Evolutionary conservation across 805 yeast species (phyloP).

Genomic region (Candida wancherniae): DNA sequence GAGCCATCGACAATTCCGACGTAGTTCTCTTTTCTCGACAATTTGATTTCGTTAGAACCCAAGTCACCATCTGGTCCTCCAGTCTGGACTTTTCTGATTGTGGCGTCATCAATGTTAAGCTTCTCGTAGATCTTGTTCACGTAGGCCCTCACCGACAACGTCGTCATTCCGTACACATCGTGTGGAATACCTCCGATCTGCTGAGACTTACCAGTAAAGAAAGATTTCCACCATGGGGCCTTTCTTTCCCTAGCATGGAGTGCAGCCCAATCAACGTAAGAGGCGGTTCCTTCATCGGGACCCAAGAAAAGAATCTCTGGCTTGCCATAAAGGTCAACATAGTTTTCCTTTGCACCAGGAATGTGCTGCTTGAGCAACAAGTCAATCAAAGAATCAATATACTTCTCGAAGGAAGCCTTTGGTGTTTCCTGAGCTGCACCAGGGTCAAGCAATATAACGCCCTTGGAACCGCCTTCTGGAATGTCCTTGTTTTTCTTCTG

Average conservation of each 20-base stretch:
- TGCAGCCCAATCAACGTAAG: conserved; percentile 96
- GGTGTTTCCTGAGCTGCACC: conserved; percentile 75
- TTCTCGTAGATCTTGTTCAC: conserved; percentile 85
- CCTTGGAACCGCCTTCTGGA: conserved; percentile 98
- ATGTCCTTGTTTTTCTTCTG: conserved; percentile 96
- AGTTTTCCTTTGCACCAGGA: conserved; percentile 75
- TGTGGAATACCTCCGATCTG: conserved; percentile 95
- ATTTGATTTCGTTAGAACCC: conserved; percentile 90
- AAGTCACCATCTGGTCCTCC: conserved; percentile 99
- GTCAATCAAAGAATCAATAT: conserved; percentile 87
- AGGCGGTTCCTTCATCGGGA: conserved; percentile 99
- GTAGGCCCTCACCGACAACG: conserved; percentile 87
- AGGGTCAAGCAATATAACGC: conserved; percentile 84
- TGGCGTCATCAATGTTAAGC: conserved; percentile 52
- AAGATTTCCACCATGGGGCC: conserved; percentile 98
- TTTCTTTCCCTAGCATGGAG: conserved; percentile 87
- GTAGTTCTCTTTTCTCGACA: conserved; percentile 78
- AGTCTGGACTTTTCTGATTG: conserved; percentile 81
- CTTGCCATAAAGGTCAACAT: conserved; percentile 77
- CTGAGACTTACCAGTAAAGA: conserved; percentile 94
- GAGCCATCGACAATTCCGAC: conserved; percentile 92
- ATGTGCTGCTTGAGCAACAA: conserved; percentile 64
- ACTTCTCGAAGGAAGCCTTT: conserved; percentile 82
- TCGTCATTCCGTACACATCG: conserved; percentile 97
- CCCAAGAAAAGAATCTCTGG: conserved; percentile 95